Conservation (phyloP, 129 eudicot species). For the Arctium minus region DNA sequence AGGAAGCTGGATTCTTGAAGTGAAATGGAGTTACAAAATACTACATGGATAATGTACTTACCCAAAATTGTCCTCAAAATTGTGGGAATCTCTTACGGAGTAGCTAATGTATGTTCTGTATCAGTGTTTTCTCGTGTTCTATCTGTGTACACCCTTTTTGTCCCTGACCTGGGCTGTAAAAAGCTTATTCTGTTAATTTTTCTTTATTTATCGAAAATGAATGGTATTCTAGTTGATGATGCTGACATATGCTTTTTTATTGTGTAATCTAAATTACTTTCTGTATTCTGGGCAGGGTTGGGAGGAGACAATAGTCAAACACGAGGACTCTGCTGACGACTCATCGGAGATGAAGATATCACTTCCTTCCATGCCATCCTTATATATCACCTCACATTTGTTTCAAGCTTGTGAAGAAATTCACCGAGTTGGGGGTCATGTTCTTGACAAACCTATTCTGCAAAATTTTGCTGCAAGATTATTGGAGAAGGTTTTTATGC, state of each 20-base stretch:
- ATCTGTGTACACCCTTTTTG: neutral
- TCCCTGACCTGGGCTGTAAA: neutral
- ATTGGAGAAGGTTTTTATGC: conserved; percentile 61
- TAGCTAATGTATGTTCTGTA: neutral
- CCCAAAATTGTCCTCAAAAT: neutral
- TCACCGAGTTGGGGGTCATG: conserved; percentile 93
- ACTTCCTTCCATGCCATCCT: conserved; percentile 91
- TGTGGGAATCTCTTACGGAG: neutral
- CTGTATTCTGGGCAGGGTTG: conserved; percentile 61
- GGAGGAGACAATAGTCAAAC: conserved; percentile 90
- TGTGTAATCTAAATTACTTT: neutral
- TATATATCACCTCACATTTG: conserved; percentile 66
- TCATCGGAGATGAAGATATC: conserved; percentile 82
- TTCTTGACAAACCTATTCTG: conserved; percentile 73
- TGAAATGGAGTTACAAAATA: neutral
- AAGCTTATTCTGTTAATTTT: neutral
- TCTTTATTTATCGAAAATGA: neutral
- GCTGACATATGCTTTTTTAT: neutral
- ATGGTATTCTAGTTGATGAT: neutral
- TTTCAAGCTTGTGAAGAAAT: conserved; percentile 94
- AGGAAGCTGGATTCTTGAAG: neutral
- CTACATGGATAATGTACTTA: neutral
- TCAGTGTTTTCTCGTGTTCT: neutral
- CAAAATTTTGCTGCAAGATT: conserved; percentile 74
- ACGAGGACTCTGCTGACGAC: conserved; percentile 65